These are phyloP conservation scores for Endotrypanum monterogeii DNA, from an alignment of 208 protist genomes.

Conservation along the genomic window DNA sequence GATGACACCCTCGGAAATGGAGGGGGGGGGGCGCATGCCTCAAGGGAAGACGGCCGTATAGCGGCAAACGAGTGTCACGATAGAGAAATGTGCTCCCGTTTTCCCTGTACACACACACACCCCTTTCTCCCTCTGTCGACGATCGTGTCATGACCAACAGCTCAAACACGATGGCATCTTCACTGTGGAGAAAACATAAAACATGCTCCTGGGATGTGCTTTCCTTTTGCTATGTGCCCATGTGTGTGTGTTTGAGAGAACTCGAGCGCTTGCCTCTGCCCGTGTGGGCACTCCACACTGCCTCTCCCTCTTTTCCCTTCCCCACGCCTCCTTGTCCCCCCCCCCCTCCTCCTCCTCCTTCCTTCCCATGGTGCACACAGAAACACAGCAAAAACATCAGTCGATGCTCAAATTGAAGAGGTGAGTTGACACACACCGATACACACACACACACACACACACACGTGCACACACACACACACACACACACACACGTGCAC, in stretches of 20 bases:
- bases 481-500: neutral
- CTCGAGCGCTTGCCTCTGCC: neutral
- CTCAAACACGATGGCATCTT: neutral
- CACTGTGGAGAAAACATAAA: neutral
- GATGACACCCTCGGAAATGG: neutral
- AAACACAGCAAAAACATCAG: neutral
- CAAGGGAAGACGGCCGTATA: neutral
- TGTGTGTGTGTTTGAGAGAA: neutral
- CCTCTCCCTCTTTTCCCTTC: neutral
- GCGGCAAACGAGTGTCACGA: neutral
- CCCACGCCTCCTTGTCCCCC: neutral
- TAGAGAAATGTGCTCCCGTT: neutral
- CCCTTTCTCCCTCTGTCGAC: neutral
- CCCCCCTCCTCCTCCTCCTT: neutral
- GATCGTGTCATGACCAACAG: neutral
- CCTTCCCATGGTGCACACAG: neutral
- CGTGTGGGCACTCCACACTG: too few relatives aligned
- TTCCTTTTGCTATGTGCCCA: neutral
- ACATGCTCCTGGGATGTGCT: neutral
- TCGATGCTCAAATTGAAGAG: neutral
- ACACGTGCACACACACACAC: too few relatives aligned
- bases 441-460: too few relatives aligned
- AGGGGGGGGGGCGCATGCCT: neutral
- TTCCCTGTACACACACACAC: neutral
- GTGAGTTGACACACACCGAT: neutral